These are phyloP conservation scores for Suillus subaureus DNA, from an alignment of 768 basidiomycete genomes.

Conservation along the genomic window DNA sequence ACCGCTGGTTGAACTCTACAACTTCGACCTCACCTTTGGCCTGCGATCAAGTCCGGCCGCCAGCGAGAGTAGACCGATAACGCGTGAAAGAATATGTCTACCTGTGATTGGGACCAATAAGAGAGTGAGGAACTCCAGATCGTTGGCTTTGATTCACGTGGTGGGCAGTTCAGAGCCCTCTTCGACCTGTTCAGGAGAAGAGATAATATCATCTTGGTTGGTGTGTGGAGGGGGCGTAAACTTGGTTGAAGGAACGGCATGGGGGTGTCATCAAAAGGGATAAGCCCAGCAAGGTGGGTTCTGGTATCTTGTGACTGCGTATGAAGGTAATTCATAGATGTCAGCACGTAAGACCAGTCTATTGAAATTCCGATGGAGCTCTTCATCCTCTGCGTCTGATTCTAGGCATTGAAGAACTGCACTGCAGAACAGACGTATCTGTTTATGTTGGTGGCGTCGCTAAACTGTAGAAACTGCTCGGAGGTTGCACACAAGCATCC, in stretches of 20 bases:
- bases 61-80: constrained; percentile 69
- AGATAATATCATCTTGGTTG: no score
- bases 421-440: neutral
- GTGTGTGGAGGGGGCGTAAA: no score
- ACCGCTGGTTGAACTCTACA: constrained; percentile 45
- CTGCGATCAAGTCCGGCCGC: constrained; percentile 77
- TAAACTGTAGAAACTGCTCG: neutral
- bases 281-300: constrained; percentile 13
- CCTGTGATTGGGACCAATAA: no score
- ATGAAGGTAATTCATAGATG: constrained; percentile 24
- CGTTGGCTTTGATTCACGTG: no score
- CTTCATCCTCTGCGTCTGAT: neutral
- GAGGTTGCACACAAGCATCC: neutral
- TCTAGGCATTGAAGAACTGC: neutral
- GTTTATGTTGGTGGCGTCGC: neutral
- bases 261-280: no score
- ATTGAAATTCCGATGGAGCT: neutral
- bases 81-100: constrained; percentile 56
- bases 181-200: no score
- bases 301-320: constrained; percentile 28
- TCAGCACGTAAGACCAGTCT: constrained; percentile 6
- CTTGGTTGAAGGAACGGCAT: no score
- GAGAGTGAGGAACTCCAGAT: no score
- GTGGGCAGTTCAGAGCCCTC: no score
- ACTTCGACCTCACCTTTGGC: constrained; percentile 68